phyloP scores from a whole-genome alignment of 768 basidiomycete species.

The Pulveroboletus frians region DNA sequence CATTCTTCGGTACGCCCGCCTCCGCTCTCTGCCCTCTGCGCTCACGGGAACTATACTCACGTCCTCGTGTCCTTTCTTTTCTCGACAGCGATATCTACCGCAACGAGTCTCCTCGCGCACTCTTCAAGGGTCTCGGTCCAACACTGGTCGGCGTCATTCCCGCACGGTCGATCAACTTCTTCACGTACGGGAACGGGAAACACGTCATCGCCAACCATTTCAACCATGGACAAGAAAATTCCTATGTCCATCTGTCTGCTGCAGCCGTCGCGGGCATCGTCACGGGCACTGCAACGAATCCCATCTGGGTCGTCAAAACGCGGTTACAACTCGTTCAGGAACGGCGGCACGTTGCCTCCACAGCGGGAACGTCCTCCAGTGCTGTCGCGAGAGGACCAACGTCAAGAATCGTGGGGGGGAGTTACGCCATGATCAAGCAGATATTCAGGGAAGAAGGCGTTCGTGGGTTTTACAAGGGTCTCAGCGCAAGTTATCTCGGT shows the following conservation, averaged over 20 bases:
- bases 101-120: conserved; percentile 80
- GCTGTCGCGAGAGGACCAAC: conserved; percentile 2
- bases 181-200: conserved; percentile 96
- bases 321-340: conserved; percentile 70
- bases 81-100: conserved; percentile 74
- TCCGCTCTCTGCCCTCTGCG: background rate
- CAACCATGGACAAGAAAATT: conserved; percentile 72
- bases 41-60: background rate
- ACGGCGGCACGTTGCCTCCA: conserved; percentile 11
- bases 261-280: conserved; percentile 82
- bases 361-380: background rate
- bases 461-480: conserved; percentile 88
- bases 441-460: conserved; percentile 82
- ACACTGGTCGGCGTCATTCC: conserved; percentile 94
- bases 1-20: conserved; percentile 63
- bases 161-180: conserved; percentile 96
- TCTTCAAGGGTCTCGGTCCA: conserved; percentile 93
- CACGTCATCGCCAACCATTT: conserved; percentile 79
- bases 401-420: conserved; percentile 43
- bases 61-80: background rate
- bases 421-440: conserved; percentile 56
- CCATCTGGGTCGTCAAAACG: conserved; percentile 99
- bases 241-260: conserved; percentile 78
- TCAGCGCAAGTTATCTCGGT: conserved; percentile 92
- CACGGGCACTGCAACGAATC: conserved; percentile 91